Base-by-base conservation (phyloP, 2,329 filamentous ascomycete genomes). In the Penicillium rolfsii region DNA sequence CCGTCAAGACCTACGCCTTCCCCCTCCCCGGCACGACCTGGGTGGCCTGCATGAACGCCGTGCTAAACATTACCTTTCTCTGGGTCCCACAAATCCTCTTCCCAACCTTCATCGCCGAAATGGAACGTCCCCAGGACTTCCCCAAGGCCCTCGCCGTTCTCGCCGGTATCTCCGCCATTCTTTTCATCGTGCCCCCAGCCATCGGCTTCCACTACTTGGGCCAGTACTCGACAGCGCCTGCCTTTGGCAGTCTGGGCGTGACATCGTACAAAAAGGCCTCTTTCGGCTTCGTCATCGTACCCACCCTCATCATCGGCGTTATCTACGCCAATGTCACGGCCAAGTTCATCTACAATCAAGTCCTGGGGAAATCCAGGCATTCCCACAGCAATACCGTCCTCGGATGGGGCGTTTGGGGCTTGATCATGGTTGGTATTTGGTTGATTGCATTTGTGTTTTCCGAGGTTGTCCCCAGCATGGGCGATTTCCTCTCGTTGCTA, bases 11-110 rank as follows among this genome's bases (percentile, higher is more conserved):
- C 14, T 82, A 82, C 58, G 80, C 80, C 7, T 82, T 82, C 68
- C 81, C 81, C 16, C 74, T 74, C 1, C 67, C 76, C 2, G 80
- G 79, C 12, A 82, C 80, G 1, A 81, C 76, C 2, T 83, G 66
- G 76, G 78, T 83, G 7, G 74, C 69, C 0, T 80, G 78, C 67
- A 79, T 83, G 77, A 83, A 83, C 56, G 81, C 81, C 14, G 80
- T 82, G 0, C 65, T 83, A n/a, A 83, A 81, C 64, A 80, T 81
- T 62, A 81, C 80, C 16, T 83, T 82, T 67, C 72, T 82, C 40
- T 83, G 80, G 80, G 79, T 82, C 0, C 80, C 81, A 1, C 81
- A 83, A 61, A 83, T 83, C 59, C 76, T 83, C 28, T 83, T 83
- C 69, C 81, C 81, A 1, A 80, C 79, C 14, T 83, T 83, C 70